Conservation (phyloP, 2,329 filamentous ascomycete genomes). For the Exophiala spinifera region DNA sequence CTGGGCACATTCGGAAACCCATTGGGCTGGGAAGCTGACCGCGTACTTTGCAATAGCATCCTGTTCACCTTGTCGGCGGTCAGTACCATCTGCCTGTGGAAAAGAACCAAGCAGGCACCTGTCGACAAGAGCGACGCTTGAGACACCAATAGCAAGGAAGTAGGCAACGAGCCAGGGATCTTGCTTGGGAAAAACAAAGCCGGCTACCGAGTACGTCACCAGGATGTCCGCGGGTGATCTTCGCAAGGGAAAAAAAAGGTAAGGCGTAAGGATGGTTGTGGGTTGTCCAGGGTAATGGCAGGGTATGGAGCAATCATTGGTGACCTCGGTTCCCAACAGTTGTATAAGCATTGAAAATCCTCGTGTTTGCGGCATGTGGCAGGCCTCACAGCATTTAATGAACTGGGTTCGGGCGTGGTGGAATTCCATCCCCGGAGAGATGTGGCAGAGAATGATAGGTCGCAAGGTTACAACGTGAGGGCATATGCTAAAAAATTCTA, state of each 20-base stretch:
- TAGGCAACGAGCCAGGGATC: not conserved
- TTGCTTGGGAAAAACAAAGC: not conserved
- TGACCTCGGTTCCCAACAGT: not conserved
- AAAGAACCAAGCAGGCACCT: conserved; percentile 50
- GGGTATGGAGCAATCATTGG: not conserved
- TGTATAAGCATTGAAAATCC: not conserved
- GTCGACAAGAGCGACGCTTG: conserved; percentile 52
- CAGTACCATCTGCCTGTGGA: conserved; percentile 61
- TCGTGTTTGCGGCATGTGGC: not conserved
- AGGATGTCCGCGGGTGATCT: too few relatives aligned
- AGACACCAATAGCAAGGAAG: conserved; percentile 4
- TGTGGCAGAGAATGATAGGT: conserved; percentile 15
- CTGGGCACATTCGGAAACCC: not conserved
- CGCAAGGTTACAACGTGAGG: not conserved
- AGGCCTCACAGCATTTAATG: not conserved
- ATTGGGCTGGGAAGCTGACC: conserved; percentile 7
- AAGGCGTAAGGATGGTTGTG: not conserved
- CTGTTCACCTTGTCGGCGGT: conserved; percentile 64
- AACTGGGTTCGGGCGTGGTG: not conserved
- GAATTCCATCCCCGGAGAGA: not conserved
- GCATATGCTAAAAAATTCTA: not conserved
- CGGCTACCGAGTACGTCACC: not conserved
- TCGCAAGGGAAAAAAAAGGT: not conserved
- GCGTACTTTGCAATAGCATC: conserved; percentile 43
- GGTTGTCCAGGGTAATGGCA: not conserved